Evolutionary conservation across 2,329 filamentous ascomycete genomes (phyloP).

Genomic region (Talaromyces sp.): DNA sequence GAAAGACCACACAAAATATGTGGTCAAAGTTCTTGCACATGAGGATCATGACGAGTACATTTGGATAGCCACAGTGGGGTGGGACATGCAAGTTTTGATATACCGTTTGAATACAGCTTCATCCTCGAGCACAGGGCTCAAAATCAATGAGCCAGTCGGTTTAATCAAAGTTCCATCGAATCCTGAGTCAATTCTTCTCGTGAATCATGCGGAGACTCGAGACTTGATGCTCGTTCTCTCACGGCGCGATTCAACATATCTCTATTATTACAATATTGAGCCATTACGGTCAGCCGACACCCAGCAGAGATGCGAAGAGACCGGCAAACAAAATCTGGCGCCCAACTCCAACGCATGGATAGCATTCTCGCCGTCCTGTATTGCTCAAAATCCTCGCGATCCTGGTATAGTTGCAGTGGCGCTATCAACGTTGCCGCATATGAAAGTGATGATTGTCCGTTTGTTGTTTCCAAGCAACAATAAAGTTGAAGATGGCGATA

Average conservation of each 20-base stretch:
- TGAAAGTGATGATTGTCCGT: conserved; percentile 61
- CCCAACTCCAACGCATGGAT: conserved; percentile 64
- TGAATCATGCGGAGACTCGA: conserved; percentile 48
- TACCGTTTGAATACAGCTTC: conserved; percentile 38
- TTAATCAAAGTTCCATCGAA: conserved; percentile 45
- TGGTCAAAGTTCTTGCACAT: conserved; percentile 50
- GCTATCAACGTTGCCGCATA: conserved; percentile 58
- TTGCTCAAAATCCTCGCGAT: conserved; percentile 56
- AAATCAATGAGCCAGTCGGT: conserved; percentile 28
- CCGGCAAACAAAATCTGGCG: conserved; percentile 59
- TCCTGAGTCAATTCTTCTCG: conserved; percentile 57
- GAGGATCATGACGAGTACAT: conserved; percentile 28
- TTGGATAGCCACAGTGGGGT: conserved; percentile 58
- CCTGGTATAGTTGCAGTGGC: conserved; percentile 56
- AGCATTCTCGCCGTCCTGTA: conserved; percentile 58
- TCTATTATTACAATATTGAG: conserved; percentile 52
- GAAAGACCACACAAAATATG: conserved; percentile 59
- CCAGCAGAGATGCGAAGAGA: conserved; percentile 35
- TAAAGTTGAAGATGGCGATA: not conserved
- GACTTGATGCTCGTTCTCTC: conserved; percentile 53
- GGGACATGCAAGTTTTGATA: conserved; percentile 57
- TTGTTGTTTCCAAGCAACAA: conserved; percentile 50
- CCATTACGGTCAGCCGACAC: not conserved
- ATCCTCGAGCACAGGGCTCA: not conserved
- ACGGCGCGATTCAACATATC: conserved; percentile 56